Percentiles rank a stretch among this genome's conserved stretches.
These are phyloP conservation scores for Acrasis kona DNA, from an alignment of 78 protist genomes.

Conservation along the genomic window DNA sequence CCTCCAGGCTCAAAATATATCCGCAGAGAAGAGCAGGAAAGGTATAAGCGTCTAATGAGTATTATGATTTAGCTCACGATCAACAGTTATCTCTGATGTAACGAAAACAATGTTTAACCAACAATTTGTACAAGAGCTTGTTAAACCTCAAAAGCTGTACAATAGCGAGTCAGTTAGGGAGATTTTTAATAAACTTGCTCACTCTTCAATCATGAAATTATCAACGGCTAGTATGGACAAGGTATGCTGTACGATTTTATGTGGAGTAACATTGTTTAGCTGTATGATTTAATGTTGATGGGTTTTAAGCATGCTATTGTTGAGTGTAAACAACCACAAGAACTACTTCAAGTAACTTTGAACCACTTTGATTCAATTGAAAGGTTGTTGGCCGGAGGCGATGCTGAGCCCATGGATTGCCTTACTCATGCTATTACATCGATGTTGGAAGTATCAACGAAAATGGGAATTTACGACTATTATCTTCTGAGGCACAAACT, in stretches of 20 bases:
- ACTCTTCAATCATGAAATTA: constrained; percentile 49
- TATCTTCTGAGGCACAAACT: too few species aligned
- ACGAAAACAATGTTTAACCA: constrained; percentile 24
- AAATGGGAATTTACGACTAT: too few species aligned
- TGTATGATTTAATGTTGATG: constrained; percentile 47
- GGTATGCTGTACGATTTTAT: not conserved
- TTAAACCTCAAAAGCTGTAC: constrained; percentile 22
- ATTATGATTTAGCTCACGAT: too few species aligned
- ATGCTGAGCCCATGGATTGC: too few species aligned
- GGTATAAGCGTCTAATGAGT: too few species aligned
- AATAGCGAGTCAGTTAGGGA: not conserved
- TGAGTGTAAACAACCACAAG: not conserved
- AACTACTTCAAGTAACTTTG: constrained; percentile 18
- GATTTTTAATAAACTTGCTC: constrained; percentile 42
- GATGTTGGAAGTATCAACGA: too few species aligned
- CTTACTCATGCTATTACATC: too few species aligned
- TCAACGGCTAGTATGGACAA: constrained; percentile 8
- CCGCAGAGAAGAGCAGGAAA: constrained; percentile 13
- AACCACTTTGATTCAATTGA: too few species aligned
- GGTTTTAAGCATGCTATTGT: constrained; percentile 47
- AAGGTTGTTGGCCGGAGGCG: too few species aligned
- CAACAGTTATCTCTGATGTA: constrained; percentile 6
- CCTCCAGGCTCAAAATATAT: constrained; percentile 26
- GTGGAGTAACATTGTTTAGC: constrained; percentile 24
- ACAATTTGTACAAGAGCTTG: constrained; percentile 27